Conservation (phyloP, 192 early-diverging fungal genomes). For the Dispira parvispora region DNA sequence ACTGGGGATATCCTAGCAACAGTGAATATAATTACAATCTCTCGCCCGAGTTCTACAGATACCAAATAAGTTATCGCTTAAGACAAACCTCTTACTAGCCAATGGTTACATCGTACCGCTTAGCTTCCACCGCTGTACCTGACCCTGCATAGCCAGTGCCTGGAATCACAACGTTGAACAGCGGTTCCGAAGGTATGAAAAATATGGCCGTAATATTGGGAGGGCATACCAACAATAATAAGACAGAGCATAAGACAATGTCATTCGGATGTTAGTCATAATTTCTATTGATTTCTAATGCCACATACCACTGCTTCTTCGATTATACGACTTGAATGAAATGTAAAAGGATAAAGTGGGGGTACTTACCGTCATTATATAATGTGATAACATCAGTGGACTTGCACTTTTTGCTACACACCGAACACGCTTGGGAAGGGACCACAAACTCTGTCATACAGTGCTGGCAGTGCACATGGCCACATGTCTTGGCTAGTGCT, state of each 20-base stretch:
- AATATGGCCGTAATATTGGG: no score
- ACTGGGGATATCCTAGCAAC: no score
- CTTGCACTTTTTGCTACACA: conserved; percentile 6
- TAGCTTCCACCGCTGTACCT: conserved; percentile 3
- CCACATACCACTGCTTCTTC: no score
- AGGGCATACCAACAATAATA: no score
- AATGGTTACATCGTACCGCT: conserved; percentile 7
- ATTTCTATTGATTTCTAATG: no score
- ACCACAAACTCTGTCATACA: conserved; percentile 8
- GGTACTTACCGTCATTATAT: conserved; percentile 1
- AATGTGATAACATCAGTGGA: neutral
- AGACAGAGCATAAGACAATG: no score
- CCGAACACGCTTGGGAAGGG: neutral
- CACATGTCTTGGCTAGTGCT: neutral
- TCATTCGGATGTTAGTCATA: no score
- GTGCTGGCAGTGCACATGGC: conserved; percentile 3
- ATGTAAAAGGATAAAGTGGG: neutral
- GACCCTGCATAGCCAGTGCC: conserved; percentile 9
- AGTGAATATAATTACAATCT: no score
- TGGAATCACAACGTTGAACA: neutral
- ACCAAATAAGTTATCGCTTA: no score
- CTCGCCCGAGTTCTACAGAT: no score
- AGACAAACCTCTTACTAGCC: neutral
- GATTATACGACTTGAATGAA: neutral
- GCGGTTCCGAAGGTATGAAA: no score